Conservation (phyloP, 345 rosid species). For the Lepidium sativum region DNA sequence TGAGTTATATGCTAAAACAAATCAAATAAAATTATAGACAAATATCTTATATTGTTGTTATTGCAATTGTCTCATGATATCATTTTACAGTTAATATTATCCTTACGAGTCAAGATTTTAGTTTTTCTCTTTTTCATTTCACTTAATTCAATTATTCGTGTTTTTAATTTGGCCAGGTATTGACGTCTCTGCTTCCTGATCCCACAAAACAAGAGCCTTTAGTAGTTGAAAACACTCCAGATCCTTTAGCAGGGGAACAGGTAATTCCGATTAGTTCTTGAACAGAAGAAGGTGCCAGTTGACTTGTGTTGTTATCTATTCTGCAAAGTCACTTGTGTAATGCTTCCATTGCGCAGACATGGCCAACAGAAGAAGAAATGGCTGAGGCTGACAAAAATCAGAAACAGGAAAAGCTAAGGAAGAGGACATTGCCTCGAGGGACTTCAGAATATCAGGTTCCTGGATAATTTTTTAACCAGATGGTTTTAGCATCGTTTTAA, state of each 20-base stretch:
- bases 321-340: neutral
- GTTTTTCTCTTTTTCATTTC: neutral
- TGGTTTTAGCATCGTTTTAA: neutral
- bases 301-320: conserved; percentile 4
- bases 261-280: conserved; percentile 28
- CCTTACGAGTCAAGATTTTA: neutral
- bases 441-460: conserved; percentile 93
- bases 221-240: conserved; percentile 71
- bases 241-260: conserved; percentile 94
- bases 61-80: neutral
- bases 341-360: conserved; percentile 51
- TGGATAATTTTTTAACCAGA: neutral
- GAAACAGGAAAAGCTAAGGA: conserved; percentile 45
- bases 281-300: neutral
- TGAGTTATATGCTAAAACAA: neutral
- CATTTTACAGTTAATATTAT: neutral
- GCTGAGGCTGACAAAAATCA: conserved; percentile 67
- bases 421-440: conserved; percentile 68
- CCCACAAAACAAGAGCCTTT: conserved; percentile 58
- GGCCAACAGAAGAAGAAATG: conserved; percentile 97
- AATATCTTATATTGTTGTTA: neutral
- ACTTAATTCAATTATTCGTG: neutral
- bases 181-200: conserved; percentile 52
- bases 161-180: conserved; percentile 39
- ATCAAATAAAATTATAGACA: neutral